These are phyloP conservation scores for Neurospora sp. DNA, from an alignment of 495 filamentous ascomycete genomes.

Conservation along the genomic window DNA sequence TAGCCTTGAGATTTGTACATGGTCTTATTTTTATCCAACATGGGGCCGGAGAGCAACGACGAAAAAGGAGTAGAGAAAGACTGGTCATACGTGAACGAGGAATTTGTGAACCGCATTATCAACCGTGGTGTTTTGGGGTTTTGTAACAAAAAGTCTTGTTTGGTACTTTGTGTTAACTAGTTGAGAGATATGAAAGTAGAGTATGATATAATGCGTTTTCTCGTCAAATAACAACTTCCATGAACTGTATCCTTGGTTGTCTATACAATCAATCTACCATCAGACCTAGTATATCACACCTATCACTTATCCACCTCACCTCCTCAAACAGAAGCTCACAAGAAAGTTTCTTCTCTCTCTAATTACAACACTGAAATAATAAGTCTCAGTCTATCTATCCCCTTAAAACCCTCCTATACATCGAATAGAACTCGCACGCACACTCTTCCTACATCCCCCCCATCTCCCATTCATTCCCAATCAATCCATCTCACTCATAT, in stretches of 20 bases:
- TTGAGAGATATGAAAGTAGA: not conserved
- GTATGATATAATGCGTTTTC: not conserved
- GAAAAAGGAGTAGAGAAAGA: not conserved
- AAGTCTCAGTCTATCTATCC: not conserved
- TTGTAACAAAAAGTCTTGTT: not conserved
- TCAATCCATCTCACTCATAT: not conserved
- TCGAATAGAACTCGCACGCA: not conserved
- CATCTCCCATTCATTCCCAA: no score
- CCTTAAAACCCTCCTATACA: not conserved
- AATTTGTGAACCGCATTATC: not conserved
- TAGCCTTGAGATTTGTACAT: not conserved
- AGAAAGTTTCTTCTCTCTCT: not conserved
- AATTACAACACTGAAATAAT: not conserved
- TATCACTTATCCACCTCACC: not conserved
- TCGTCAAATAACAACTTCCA: no score
- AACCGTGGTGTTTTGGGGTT: not conserved
- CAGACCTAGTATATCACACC: not conserved
- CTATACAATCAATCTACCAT: no score
- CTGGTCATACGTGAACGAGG: not conserved
- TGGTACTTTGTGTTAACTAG: not conserved
- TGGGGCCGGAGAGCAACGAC: not conserved
- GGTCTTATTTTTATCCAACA: not conserved
- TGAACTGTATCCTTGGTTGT: no score
- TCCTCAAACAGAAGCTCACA: not conserved
- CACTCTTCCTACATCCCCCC: no score